Conservation (phyloP, 495 filamentous ascomycete species). For the Neurospora tetraspora region DNA sequence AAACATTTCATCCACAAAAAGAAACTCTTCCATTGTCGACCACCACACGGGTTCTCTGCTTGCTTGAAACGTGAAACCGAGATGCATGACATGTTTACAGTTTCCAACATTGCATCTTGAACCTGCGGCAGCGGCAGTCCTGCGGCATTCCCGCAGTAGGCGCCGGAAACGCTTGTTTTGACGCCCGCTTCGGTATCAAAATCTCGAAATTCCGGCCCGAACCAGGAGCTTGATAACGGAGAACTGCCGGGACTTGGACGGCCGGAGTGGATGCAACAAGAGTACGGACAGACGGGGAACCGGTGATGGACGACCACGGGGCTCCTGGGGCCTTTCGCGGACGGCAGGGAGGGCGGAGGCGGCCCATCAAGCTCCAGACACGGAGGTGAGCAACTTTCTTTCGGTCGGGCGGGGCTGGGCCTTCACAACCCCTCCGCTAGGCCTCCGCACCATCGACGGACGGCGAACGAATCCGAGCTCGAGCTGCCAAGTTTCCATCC, state of each 20-base stretch:
- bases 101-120: not conserved
- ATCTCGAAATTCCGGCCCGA: not conserved
- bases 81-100: not conserved
- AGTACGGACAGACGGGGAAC: not conserved
- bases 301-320: not conserved
- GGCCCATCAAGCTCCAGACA: not conserved
- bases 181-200: not conserved
- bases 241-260: not conserved
- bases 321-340: not conserved
- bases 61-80: not conserved
- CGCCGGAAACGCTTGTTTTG: not conserved
- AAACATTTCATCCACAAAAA: conserved; percentile 20
- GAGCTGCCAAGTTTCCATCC: not conserved
- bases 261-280: not conserved
- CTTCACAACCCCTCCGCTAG: not conserved
- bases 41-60: not conserved
- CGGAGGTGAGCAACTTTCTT: not conserved
- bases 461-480: not conserved
- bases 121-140: not conserved
- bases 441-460: not conserved
- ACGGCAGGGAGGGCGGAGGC: not conserved
- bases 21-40: conserved; percentile 13
- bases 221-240: not conserved
- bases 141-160: not conserved
- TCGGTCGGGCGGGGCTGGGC: not conserved